These are phyloP conservation scores for Viridothelium virens DNA, from an alignment of 495 filamentous ascomycete genomes.

Conservation along the genomic window DNA sequence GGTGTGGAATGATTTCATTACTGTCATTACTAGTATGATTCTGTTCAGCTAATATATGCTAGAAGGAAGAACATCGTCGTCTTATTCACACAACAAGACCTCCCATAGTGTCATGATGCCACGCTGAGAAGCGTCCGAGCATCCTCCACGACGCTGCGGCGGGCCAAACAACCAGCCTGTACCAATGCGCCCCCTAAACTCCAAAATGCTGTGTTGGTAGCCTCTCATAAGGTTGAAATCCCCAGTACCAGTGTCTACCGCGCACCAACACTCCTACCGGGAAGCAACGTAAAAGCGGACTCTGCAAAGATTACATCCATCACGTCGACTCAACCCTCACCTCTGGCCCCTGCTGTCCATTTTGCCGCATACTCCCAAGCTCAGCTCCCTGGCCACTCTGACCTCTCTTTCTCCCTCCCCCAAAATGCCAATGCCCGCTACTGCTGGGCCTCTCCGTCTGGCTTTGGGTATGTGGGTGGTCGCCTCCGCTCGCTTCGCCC, in stretches of 20 bases:
- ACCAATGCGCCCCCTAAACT: neutral
- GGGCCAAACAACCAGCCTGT: neutral
- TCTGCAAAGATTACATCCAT: neutral
- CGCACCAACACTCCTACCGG: too few relatives aligned
- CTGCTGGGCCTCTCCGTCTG: conserved; percentile 18
- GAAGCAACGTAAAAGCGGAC: neutral
- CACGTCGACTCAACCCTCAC: conserved; percentile 9
- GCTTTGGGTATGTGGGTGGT: conserved; percentile 2
- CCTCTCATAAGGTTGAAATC: neutral
- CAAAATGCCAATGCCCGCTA: conserved; percentile 22
- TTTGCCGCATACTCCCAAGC: conserved; percentile 28
- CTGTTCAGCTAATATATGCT: neutral
- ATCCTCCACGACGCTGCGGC: neutral
- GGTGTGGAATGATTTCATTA: neutral
- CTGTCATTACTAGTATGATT: conserved; percentile 3
- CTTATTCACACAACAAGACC: neutral
- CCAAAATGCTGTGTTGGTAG: neutral
- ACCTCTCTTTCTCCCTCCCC: conserved; percentile 26
- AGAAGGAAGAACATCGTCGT: neutral
- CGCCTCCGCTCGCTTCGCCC: conserved; percentile 14
- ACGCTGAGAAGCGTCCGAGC: neutral
- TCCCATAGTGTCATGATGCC: neutral
- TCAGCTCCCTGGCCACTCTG: conserved; percentile 30
- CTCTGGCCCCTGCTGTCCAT: conserved; percentile 11
- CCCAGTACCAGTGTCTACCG: neutral